Evolutionary conservation across 2,329 filamentous ascomycete genomes (phyloP).

Genomic region (Capronia americana): DNA sequence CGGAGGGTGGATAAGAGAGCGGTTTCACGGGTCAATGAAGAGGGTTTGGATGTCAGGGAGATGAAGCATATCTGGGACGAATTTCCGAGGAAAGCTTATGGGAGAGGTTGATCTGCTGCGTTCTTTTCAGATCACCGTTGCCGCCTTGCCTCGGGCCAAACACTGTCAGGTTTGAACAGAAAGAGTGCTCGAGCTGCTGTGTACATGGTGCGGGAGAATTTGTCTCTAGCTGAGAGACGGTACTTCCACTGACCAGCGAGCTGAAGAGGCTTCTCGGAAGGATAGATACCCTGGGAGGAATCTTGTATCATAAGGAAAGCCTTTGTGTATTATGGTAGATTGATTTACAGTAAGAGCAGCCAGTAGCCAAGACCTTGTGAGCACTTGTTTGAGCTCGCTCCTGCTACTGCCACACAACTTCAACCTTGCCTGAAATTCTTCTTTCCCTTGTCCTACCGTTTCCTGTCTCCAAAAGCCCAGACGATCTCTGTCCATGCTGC

Average conservation of each 20-base stretch:
- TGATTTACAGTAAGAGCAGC: not conserved
- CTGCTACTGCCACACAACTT: not conserved
- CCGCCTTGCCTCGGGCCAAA: not conserved
- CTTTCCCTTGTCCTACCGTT: not conserved
- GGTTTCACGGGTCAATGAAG: conserved; percentile 26
- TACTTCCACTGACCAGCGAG: too few species aligned
- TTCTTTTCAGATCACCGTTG: not conserved
- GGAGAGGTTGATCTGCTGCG: conserved; percentile 15
- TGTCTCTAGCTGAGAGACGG: too few species aligned
- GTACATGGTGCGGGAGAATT: not conserved
- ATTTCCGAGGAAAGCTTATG: conserved; percentile 30
- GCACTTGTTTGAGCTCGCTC: not conserved
- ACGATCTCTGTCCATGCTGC: not conserved
- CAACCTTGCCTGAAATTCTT: not conserved
- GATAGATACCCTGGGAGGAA: not conserved
- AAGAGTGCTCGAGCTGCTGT: not conserved
- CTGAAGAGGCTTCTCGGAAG: not conserved
- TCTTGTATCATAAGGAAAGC: too few species aligned
- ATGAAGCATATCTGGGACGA: conserved; percentile 29
- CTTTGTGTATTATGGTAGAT: not conserved
- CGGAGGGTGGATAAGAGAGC: conserved; percentile 20
- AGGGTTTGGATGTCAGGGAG: conserved; percentile 16
- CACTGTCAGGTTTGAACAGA: not conserved
- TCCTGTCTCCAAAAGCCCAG: not conserved
- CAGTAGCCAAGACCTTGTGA: not conserved